phyloP scores from a whole-genome alignment of 768 basidiomycete genomes.

The Coprinellus aureogranulatus region DNA sequence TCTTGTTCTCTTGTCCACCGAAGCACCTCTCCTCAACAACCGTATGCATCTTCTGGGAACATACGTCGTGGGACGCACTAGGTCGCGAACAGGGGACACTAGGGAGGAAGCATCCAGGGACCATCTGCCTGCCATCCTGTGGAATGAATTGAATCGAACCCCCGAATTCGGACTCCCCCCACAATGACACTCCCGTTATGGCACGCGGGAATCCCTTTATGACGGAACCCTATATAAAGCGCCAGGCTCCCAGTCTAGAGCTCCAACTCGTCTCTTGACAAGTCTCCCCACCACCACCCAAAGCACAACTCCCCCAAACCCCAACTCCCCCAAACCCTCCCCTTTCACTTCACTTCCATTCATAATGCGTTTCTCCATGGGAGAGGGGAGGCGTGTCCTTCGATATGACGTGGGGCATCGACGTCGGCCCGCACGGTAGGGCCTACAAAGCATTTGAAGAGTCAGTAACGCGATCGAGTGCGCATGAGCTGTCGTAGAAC shows the following conservation, averaged over 20 bases:
- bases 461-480: too few species aligned
- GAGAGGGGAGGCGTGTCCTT: too few species aligned
- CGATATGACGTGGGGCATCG: too few species aligned
- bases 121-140: background rate
- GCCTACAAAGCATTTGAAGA: too few species aligned
- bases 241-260: background rate
- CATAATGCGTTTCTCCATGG: slow-evolving; percentile 60
- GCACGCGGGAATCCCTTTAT: background rate
- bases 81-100: too few species aligned
- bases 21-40: slow-evolving; percentile 4
- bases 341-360: slow-evolving; percentile 14
- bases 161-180: background rate
- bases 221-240: slow-evolving; percentile 11
- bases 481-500: too few species aligned
- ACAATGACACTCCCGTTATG: background rate
- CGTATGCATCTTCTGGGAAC: background rate
- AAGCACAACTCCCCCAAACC: slow-evolving; percentile 15
- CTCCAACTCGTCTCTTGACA: slow-evolving; percentile 15
- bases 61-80: background rate
- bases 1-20: background rate
- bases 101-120: background rate
- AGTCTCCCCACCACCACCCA: slow-evolving; percentile 18
- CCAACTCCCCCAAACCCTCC: slow-evolving; percentile 24
- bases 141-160: background rate
- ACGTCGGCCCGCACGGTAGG: too few species aligned